Percentiles rank a stretch among this genome's conserved stretches.
Conservation (phyloP, 805 yeast genomes). For the Metschnikowia hibisci region DNA sequence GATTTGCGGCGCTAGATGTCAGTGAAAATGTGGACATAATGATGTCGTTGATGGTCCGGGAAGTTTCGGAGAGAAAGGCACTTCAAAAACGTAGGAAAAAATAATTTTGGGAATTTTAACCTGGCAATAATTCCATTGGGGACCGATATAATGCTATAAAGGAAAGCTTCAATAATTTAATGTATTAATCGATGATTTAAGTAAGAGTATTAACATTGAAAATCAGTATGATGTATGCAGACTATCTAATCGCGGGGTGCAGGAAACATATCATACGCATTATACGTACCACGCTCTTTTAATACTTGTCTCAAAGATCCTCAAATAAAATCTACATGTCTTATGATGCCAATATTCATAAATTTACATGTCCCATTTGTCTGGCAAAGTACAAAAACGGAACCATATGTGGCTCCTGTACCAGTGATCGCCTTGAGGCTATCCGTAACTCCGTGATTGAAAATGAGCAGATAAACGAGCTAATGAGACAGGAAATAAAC, state of each 20-base stretch:
- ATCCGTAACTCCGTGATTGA: slow-evolving; percentile 24
- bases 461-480: slow-evolving; percentile 23
- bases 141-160: no score
- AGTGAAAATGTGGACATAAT: slow-evolving; percentile 53
- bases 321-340: slow-evolving; percentile 6
- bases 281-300: background rate
- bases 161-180: no score
- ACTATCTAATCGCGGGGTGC: slow-evolving; percentile 10
- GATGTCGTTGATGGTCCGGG: slow-evolving; percentile 55
- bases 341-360: slow-evolving; percentile 4
- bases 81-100: slow-evolving; percentile 15
- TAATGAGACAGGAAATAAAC: slow-evolving; percentile 24
- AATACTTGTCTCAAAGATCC: background rate
- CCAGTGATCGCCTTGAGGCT: slow-evolving; percentile 18
- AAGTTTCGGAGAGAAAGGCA: slow-evolving; percentile 46
- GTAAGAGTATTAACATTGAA: background rate
- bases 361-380: slow-evolving; percentile 16
- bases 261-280: slow-evolving; percentile 2
- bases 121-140: no score
- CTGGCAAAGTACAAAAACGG: slow-evolving; percentile 12
- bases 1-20: slow-evolving; percentile 62
- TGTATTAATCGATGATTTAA: no score
- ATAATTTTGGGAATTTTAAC: background rate
- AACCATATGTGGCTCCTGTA: slow-evolving; percentile 24
- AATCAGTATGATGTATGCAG: background rate